Percentiles rank a stretch among this genome's conserved stretches.
These are phyloP conservation scores for Bolboschoenus planiculmis DNA, from an alignment of 176 grass and related monocot species.

Conservation along the genomic window DNA sequence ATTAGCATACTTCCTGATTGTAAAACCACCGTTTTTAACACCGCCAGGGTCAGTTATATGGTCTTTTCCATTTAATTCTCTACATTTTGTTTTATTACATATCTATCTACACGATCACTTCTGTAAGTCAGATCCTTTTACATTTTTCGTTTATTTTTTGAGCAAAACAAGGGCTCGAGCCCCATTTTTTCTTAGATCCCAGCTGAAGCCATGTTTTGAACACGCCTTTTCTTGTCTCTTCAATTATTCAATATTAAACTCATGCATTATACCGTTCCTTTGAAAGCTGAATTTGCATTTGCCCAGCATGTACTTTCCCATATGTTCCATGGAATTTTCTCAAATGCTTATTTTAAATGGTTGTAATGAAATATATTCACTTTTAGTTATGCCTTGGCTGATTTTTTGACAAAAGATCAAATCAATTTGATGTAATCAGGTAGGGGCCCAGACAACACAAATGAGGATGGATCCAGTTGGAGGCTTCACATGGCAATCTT, in stretches of 20 bases:
- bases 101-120: not conserved
- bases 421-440: conserved; percentile 28
- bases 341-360: not conserved
- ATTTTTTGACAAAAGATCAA: not conserved
- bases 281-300: not conserved
- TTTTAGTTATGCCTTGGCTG: not conserved
- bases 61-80: conserved; percentile 10
- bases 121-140: not conserved
- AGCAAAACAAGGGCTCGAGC: not conserved
- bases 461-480: conserved; percentile 86
- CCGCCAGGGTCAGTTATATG: conserved; percentile 61
- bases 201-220: not conserved
- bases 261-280: not conserved
- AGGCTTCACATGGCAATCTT: conserved; percentile 73
- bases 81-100: not conserved
- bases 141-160: not conserved
- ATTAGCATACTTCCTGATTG: conserved; percentile 95
- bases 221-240: not conserved
- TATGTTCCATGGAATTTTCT: not conserved
- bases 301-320: not conserved
- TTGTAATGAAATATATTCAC: not conserved
- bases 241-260: not conserved
- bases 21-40: conserved; percentile 91
- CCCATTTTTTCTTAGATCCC: not conserved
- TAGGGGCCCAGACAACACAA: conserved; percentile 72